These are phyloP conservation scores for Candida adriatica DNA, from an alignment of 805 yeast species.

Conservation along the genomic window DNA sequence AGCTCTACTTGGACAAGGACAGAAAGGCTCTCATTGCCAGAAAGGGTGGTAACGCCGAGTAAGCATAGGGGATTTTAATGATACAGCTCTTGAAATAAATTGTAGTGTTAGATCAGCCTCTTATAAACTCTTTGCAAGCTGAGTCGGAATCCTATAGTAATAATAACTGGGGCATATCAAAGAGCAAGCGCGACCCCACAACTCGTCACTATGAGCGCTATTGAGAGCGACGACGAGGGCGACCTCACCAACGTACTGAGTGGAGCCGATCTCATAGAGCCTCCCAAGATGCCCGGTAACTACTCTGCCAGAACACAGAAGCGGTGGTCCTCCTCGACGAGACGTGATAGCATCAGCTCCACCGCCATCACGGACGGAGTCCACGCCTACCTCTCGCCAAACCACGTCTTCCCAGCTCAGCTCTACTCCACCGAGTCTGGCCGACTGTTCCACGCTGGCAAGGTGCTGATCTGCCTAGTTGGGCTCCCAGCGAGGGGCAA, in stretches of 20 bases:
- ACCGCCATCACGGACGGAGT: constrained; percentile 45
- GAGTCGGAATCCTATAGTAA: too few relatives aligned
- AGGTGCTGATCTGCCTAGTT: constrained; percentile 77
- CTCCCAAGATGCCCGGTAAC: constrained; percentile 41
- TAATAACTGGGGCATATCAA: constrained; percentile 4
- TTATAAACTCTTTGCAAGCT: too few relatives aligned
- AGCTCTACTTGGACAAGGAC: constrained; percentile 97
- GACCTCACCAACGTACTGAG: constrained; percentile 12
- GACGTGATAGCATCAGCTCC: constrained; percentile 10
- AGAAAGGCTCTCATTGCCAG: constrained; percentile 95
- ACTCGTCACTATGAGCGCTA: constrained; percentile 24
- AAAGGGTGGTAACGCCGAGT: constrained; percentile 97
- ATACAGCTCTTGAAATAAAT: too few relatives aligned
- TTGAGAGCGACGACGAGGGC: constrained; percentile 27
- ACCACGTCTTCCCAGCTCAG: constrained; percentile 84
- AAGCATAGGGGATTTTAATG: too few relatives aligned
- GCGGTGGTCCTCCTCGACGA: constrained; percentile 36
- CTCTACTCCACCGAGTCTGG: constrained; percentile 91
- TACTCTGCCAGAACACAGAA: constrained; percentile 48
- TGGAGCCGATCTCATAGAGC: constrained; percentile 30
- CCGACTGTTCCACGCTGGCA: constrained; percentile 90
- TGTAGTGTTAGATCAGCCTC: too few relatives aligned
- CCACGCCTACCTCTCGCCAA: constrained; percentile 53
- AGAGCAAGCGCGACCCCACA: constrained; percentile 4
- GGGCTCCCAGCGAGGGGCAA: constrained; percentile 97